Evolutionary conservation across 495 filamentous ascomycete genomes (phyloP).

Genomic region (Terfezia boudieri): DNA sequence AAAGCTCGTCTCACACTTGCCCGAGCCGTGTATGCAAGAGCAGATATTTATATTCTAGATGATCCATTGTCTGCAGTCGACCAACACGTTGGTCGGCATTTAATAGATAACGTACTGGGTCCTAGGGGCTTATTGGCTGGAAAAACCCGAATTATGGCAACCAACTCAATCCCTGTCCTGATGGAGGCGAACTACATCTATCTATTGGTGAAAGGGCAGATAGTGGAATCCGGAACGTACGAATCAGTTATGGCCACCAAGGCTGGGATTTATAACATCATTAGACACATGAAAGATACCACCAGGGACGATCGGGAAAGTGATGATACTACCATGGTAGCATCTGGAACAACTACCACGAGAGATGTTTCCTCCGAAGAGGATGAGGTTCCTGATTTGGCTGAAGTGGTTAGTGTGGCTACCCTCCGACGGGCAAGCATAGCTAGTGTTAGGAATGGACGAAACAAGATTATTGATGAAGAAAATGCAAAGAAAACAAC

Average conservation of each 20-base stretch:
- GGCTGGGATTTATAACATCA: constrained; percentile 65
- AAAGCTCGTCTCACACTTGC: constrained; percentile 91
- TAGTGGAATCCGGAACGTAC: constrained; percentile 75
- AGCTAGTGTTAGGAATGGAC: constrained; percentile 69
- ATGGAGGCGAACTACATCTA: constrained; percentile 70
- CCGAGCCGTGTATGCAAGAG: constrained; percentile 84
- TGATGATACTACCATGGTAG: constrained; percentile 38
- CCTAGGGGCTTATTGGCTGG: constrained; percentile 54
- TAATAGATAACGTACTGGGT: constrained; percentile 85
- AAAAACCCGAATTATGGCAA: constrained; percentile 86
- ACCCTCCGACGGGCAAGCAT: constrained; percentile 78
- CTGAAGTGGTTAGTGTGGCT: constrained; percentile 29
- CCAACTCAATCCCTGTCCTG: constrained; percentile 85
- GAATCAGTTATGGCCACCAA: constrained; percentile 82
- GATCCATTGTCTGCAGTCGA: constrained; percentile 92
- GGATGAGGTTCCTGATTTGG: constrained; percentile 24
- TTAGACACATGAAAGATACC: constrained; percentile 37
- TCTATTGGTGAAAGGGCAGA: constrained; percentile 57
- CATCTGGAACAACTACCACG: constrained; percentile 19
- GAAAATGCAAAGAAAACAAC: constrained; percentile 40
- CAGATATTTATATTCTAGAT: constrained; percentile 91
- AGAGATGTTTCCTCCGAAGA: constrained; percentile 27
- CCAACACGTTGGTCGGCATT: constrained; percentile 85
- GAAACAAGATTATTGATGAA: constrained; percentile 60
- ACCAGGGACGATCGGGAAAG: constrained; percentile 40